Evolutionary conservation across 768 basidiomycete species (phyloP), one percentile per base, ranked within the genome.

Genomic region (Lentinula lateritia): DNA sequence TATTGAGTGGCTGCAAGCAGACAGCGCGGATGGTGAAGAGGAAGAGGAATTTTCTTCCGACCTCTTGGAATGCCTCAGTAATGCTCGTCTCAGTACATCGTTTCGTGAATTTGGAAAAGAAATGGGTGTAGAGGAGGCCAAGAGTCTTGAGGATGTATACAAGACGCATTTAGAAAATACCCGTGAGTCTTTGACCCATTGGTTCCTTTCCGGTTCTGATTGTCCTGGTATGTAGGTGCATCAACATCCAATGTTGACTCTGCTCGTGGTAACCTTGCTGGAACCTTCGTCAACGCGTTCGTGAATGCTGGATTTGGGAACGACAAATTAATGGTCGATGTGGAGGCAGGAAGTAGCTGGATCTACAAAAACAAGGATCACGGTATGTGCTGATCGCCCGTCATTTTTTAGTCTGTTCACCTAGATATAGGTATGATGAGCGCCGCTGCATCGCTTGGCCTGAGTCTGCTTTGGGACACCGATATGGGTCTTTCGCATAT

Each of bases 351-450:
- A 13, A 92, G 86, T 73, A 95, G 93, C 68, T 99, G 95, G 95
- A 93, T 99, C 61, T 99, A 98, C 81, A 98, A 98, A 83, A 98
- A 98, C 80, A 98, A 98, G 76, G 96, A 98, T 58, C 93, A 97
- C 64, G 97, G 95, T 88, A 61, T 20, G 80, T 70, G 13, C 28
- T 52, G 6, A 0, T 15, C 34, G 45, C n/a, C 55, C 42, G 9
- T 15, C 46, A 28, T 10, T 6, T 0, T 61, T 10, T 35, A 20
- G 9, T 28, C 16, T 28, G 57, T 32, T 58, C 58, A 61, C 46
- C 1, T 63, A 43, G 46, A 65, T 34, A 1, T 64, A 93, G 92
- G 92, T 58, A 98, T 98, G 94, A 88, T 96, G 83, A 93, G 91
- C 62, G 97, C 97, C 23, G 88, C 95, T 32, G 97, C 97, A 4